Conservation (phyloP, 352 stramenopile species). For the Halophytophthora batemanensis region DNA sequence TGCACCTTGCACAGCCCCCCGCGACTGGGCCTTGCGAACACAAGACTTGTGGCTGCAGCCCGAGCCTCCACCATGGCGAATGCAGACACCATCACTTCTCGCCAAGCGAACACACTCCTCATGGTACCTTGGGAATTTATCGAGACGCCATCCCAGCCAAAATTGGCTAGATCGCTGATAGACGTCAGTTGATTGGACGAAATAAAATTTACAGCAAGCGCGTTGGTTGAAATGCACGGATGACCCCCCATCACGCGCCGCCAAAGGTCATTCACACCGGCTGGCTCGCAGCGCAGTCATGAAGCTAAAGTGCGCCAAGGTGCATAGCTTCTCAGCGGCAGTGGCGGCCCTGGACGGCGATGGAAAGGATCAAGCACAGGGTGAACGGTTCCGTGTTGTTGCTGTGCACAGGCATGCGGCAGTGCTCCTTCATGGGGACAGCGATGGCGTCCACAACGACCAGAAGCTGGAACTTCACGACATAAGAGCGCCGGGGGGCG, state of each 20-base stretch:
- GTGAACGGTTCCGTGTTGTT: neutral
- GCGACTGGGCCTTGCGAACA: too few species aligned
- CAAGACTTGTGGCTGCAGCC: too few species aligned
- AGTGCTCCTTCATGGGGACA: constrained; percentile 3
- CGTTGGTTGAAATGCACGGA: neutral
- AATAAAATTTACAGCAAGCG: neutral
- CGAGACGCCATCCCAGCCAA: too few species aligned
- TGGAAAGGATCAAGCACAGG: neutral
- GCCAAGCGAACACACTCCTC: too few species aligned
- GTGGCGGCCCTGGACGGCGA: constrained; percentile 11
- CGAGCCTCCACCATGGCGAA: too few species aligned
- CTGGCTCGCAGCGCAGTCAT: neutral
- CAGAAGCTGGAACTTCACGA: constrained; percentile 9
- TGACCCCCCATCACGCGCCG: neutral
- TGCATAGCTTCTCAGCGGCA: constrained; percentile 6
- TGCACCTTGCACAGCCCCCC: too few species aligned
- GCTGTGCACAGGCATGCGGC: constrained; percentile 1
- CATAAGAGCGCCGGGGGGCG: constrained; percentile 13
- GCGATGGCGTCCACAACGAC: neutral
- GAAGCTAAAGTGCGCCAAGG: constrained; percentile 8
- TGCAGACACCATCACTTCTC: too few species aligned
- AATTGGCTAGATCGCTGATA: too few species aligned
- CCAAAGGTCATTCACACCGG: neutral
- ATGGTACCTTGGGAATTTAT: too few species aligned
- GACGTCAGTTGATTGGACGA: constrained; percentile 13